Evolutionary conservation across 2,329 filamentous ascomycete species (phyloP).

Genomic region (Cercospora berteroae): DNA sequence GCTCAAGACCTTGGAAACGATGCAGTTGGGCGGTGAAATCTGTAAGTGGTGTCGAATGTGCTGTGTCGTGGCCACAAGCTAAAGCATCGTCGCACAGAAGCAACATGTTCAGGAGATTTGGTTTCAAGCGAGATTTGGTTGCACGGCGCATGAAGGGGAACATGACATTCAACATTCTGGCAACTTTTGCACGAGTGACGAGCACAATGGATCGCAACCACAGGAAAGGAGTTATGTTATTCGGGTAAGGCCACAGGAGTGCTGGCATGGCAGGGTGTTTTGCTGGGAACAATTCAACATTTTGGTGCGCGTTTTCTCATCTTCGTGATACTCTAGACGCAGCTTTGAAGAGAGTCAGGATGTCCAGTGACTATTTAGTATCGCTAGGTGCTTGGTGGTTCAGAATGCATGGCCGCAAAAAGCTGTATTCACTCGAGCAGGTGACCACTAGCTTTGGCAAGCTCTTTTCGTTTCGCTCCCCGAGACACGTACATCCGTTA

Average conservation of each 20-base stretch:
- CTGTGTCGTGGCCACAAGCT: background rate
- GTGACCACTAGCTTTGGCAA: background rate
- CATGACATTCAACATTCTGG: background rate
- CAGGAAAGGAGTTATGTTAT: background rate
- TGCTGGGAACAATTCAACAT: background rate
- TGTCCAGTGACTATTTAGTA: background rate
- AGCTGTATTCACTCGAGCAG: background rate
- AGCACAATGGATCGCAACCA: background rate
- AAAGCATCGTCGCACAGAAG: background rate
- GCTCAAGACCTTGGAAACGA: background rate
- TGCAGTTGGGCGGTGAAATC: background rate
- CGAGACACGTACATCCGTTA: background rate
- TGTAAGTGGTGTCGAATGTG: background rate
- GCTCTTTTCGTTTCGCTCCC: background rate
- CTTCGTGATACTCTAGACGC: background rate
- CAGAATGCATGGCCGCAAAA: background rate
- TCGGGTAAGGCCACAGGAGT: background rate
- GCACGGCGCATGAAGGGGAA: background rate
- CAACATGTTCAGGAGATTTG: background rate
- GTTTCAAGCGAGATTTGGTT: background rate
- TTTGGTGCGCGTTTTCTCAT: background rate
- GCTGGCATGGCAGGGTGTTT: background rate
- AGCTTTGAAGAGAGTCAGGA: background rate
- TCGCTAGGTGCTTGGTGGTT: background rate
- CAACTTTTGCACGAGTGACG: background rate